Evolutionary conservation across 2,329 filamentous ascomycete genomes (phyloP).

Genomic region (Apiospora kogelbergensis): DNA sequence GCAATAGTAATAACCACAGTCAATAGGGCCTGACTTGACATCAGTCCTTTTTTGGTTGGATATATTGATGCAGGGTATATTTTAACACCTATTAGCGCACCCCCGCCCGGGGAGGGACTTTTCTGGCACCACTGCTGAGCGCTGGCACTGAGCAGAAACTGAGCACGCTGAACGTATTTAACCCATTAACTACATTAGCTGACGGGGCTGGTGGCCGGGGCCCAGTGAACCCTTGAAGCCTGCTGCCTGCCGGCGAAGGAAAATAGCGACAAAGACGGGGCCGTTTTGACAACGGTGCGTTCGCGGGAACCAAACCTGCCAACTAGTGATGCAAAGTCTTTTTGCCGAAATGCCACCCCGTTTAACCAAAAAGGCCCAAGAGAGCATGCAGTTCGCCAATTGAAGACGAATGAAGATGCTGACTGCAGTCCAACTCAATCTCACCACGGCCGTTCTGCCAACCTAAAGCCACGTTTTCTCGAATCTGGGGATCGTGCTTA

Average conservation of each 20-base stretch:
- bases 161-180: neutral
- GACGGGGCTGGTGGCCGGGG: neutral
- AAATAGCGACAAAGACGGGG: neutral
- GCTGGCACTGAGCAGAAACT: no score
- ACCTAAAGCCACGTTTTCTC: neutral
- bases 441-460: neutral
- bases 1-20: neutral
- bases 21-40: no score
- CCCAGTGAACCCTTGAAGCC: neutral
- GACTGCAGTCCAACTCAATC: neutral
- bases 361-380: neutral
- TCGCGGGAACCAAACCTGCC: neutral
- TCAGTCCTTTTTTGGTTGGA: no score
- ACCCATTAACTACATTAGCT: neutral
- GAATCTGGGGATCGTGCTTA: neutral
- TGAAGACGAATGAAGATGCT: neutral
- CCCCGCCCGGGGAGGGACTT: neutral
- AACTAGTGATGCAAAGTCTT: neutral
- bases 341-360: no score
- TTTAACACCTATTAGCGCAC: neutral
- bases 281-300: neutral
- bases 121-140: no score
- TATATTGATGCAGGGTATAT: neutral
- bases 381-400: neutral
- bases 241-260: neutral